Evolutionary conservation across 2,329 filamentous ascomycete genomes (phyloP).

Genomic region (Phyllosticta capitalensis): DNA sequence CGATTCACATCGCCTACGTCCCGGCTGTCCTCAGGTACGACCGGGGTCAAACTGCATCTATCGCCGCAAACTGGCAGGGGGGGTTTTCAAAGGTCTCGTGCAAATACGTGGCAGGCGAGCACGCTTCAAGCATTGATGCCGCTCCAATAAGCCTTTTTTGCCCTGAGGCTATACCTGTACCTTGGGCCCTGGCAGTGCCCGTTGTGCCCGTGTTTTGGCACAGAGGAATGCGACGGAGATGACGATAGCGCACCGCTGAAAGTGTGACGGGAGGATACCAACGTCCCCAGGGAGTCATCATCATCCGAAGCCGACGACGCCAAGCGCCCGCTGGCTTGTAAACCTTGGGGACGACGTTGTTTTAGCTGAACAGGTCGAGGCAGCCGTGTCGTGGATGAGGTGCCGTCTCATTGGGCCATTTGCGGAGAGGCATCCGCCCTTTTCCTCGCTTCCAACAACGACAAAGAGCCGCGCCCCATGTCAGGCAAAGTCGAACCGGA

Average conservation of each 20-base stretch:
- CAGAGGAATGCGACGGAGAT: not conserved
- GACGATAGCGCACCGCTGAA: not conserved
- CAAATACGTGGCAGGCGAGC: not conserved
- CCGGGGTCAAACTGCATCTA: not conserved
- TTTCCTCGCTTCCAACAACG: not conserved
- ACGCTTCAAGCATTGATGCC: not conserved
- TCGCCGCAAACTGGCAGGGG: not conserved
- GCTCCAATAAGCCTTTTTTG: not conserved
- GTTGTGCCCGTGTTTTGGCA: not conserved
- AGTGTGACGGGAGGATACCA: no score
- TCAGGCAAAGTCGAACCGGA: not conserved
- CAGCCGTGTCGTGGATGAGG: not conserved
- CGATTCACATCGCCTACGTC: not conserved
- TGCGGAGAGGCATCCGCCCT: slow-evolving; percentile 2
- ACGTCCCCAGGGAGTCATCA: no score
- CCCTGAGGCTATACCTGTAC: not conserved
- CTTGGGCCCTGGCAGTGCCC: not conserved
- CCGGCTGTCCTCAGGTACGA: not conserved
- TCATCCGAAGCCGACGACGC: not conserved
- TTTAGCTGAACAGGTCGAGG: not conserved
- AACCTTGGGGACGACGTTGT: not conserved
- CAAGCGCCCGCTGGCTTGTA: not conserved
- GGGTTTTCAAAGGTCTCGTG: not conserved
- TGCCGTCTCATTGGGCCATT: slow-evolving; percentile 9
- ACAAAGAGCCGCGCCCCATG: not conserved